Base-by-base conservation (phyloP, 192 early-diverging fungal genomes). In the Allomyces javanicus region DNA sequence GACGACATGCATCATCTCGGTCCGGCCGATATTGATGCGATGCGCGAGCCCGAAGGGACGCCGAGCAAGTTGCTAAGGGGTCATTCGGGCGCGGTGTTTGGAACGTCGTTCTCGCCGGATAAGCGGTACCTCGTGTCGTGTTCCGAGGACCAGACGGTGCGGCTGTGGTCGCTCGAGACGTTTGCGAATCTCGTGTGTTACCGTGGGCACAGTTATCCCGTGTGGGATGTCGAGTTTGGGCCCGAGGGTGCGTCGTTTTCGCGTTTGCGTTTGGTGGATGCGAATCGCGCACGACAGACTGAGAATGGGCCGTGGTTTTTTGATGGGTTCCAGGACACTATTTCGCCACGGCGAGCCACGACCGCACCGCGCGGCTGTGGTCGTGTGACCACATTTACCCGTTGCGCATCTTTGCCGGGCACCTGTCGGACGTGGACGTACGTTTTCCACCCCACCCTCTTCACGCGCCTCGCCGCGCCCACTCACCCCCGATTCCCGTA, bases 371-470 rank as follows among this genome's bases (percentile, higher is more conserved):
- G 25, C 78, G 94, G 45, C 77, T 99, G 23, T 99, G 94, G 94
- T 90, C 91, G 70, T 89, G 87, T 68, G 96, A 99, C 71, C 94
- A 95, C 68, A 91, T 96, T 45, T 88, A 90, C 71, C 92, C 94
- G 14, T 72, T 99, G 70, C 85, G 96, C 65, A 88, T 99, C 40
- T 96, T 99, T 85, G 94, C 91, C 65, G 96, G 96, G 24, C 96
- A 99, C 77, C 72, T 93, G 61, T 90, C 93, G 0, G 96, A 99
- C 75, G 96, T 99, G 11, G 93, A 97, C 68, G 89, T 89, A 81
- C 74, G 75, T 73, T 68, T 4, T 27, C 26, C 26, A 27, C 26
- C 26, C 24, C 17, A 62, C 44, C 9, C 1, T 21, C 55, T 3
- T 25, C 24, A 19, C 68, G 14, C 3, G 25, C 19, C n/a, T 25